Evolutionary conservation across 2,329 filamentous ascomycete genomes (phyloP).

Genomic region (Neonectria faginata): DNA sequence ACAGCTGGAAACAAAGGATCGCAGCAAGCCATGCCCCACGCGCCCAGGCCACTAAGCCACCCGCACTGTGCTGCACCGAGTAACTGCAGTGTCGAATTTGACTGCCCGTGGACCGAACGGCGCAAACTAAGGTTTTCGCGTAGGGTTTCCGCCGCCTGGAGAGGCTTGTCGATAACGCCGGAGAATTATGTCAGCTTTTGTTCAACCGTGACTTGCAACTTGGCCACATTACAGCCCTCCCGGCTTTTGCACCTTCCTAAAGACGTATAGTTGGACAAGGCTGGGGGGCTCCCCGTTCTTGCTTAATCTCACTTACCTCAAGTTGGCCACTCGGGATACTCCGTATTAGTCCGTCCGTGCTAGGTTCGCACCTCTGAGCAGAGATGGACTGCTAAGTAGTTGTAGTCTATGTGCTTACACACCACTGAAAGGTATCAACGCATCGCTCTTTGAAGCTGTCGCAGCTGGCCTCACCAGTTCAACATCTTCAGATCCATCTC

Average conservation of each 20-base stretch:
- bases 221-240: neutral
- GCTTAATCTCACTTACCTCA: slow-evolving; percentile 2
- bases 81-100: slow-evolving; percentile 10
- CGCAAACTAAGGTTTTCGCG: neutral
- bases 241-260: slow-evolving; percentile 1
- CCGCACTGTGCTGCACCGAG: slow-evolving; percentile 16
- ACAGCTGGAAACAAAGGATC: neutral
- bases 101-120: no score
- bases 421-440: neutral
- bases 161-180: neutral
- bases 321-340: neutral
- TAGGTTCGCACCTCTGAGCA: neutral
- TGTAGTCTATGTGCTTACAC: no score
- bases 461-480: neutral
- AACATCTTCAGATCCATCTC: neutral
- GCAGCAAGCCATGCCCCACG: slow-evolving; percentile 10
- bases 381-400: no score
- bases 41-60: slow-evolving; percentile 1
- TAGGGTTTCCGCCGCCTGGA: neutral
- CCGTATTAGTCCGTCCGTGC: neutral
- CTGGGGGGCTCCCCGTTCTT: neutral
- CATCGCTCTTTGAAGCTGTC: neutral
- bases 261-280: neutral
- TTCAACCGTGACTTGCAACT: neutral
- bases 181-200: neutral